Base-by-base conservation (phyloP, 352 stramenopile species). In the Globisporangium sylvaticum region DNA sequence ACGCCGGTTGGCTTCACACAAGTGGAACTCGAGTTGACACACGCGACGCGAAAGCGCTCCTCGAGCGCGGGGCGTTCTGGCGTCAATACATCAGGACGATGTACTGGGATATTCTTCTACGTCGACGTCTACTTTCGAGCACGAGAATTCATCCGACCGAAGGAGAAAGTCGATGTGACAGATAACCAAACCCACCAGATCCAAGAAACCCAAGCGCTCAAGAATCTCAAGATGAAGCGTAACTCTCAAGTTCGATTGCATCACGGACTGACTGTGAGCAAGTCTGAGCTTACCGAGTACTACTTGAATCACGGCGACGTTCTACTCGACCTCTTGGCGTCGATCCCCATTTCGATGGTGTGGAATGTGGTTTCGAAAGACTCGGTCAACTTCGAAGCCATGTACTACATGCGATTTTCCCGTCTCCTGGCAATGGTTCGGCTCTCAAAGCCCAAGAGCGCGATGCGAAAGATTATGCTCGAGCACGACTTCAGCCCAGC, bases 401-500 rank as follows among this genome's bases (percentile, higher is more conserved):
- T 65, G 62, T 66, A 54, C 50, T 75, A 63, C 15, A 69, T 79
- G 37, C 31, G 66, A 12, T 72, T 72, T 12, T 58, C 73, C 0
- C 70, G 73, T 1, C 31, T 75, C 4, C 27, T 79, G 7, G 59
- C 62, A 15, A 67, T 79, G 14, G 25, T 64, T 20, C 27, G 27
- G 1, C 61, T 79, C 2, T 42, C 24, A 1, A 57, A 71, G 3
- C 53, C 61, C 14, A 68, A 72, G 66, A 65, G 67, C 3, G 34
- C 44, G 22, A 64, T 91, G 4, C 75, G 72, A 15, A 72, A 65
- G 0, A 67, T 79, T 59, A 74, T 79, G 73, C 62, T 48, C 3
- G 64, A 74, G 32, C 44, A 55, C 50, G 61, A 75, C 46, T 50
- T 77, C 20, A 75, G 70, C 32, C 67, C 69, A 8, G 58, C 69